Base-by-base conservation (phyloP, 2,329 filamentous ascomycete species). In the Sporothrix phasma region DNA sequence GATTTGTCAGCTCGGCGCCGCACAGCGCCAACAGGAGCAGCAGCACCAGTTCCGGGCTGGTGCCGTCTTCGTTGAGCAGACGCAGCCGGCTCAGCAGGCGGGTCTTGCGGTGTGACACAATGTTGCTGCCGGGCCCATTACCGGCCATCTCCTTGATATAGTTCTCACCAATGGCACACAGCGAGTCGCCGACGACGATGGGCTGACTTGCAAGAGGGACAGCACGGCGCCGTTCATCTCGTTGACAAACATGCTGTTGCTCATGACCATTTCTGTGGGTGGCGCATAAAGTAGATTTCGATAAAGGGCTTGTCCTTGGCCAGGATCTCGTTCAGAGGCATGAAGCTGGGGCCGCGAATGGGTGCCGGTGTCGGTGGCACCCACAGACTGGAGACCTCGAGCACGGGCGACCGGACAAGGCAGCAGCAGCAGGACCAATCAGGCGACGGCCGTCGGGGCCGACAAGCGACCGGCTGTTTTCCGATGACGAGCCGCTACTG, bases 1-100 rank as follows among this genome's bases (percentile, higher is more conserved):
- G 66, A 63, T 66, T 64, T 1, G 63, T 66, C 1, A 66, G 65
- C 56, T 75, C 72, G 1, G 66, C 66, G 5, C 66, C 66, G 34
- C 66, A 67, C 7, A 67, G 58, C 3, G 58, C 65, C 37, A 67
- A 59, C 45, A 67, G 43, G 37, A 66, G 24, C 17, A 67, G 63
- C 43, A 67, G 56, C 1, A 66, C 65, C 10, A 67, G 46, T 15
- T 67, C 66, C 5, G 66, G 65, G 43, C 51, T 56, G 31, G 31
- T 56, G 29, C 59, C 66, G 24, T 66, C 54, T 31, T 66, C 53
- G 63, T 66, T 66, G 22, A 64, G 58, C 5, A 59, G n/a, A 1
- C 58, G 63, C 31, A 67, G 51, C 4, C 66, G 66, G 39, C 51
- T 49, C 10, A 66, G 62, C 19, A 67, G 61, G 3, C 61, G 62